Evolutionary conservation across 768 basidiomycete genomes (phyloP), one percentile per base, ranked within the genome.

Genomic region (Boletus sp.): DNA sequence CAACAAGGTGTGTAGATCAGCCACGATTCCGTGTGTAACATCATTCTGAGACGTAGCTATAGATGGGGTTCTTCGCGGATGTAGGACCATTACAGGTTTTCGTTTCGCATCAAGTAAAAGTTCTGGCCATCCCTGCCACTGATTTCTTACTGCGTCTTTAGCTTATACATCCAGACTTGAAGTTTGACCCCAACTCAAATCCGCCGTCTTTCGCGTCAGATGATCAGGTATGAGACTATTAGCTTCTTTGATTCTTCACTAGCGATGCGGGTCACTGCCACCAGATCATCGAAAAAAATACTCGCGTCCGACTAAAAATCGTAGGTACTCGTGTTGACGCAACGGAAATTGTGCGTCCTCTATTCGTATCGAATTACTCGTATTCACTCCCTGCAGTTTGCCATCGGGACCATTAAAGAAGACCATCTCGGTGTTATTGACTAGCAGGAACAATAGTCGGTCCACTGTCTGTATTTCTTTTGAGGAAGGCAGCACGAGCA

Each of bases 21-120:
- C 7, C 35, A 12, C 32, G 10, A 4, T 41, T 30, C 39, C 18
- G 7, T 45, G 9, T 18, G 20, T 15, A 2, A 11, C 7, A 1
- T 29, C 15, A 8, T 58, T 33, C 57, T 64, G 35, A 64, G 7
- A 37, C 15, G 4, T 17, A 24, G 2, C 15, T 15, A 28, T 61
- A 98, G 96, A 97, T 98, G 94, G 97, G 97, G 2, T 97, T 99
- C 76, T 98, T 98, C 64, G 93, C 92, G 51, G 94, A 97, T 61
- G 94, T 95, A 47, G 97, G 97, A 36, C 97, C 97, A 14, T 70
- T 98, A 57, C 84, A 86, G 28, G 93, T 97, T 47, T 99, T 99
- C 71, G 92, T 98, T 28, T 96, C 95, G 12, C 92, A 92, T 65
- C 95, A 97, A 77, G 96, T 97, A 60, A 28, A 46, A 24, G 59